A percentile compares a stretch with the other conserved stretches of the same genome.
These are phyloP conservation scores for Hondaea fermentalgiana DNA, from an alignment of 108 stramenopile genomes.

Conservation along the genomic window DNA sequence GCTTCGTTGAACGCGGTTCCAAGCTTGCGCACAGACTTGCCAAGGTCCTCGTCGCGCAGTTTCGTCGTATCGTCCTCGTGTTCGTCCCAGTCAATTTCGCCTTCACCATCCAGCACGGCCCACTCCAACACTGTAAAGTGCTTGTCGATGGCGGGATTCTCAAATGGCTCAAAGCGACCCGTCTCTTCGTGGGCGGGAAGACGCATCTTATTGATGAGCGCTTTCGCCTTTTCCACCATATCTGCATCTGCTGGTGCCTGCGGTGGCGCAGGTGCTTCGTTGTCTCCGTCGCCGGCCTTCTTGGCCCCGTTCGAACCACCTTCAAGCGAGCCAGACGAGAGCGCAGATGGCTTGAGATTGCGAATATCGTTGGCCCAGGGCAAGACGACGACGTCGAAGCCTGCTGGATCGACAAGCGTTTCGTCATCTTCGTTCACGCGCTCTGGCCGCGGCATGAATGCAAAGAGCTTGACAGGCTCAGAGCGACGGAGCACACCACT, in stretches of 20 bases:
- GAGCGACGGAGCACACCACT: background rate
- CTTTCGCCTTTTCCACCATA: background rate
- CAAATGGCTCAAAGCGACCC: background rate
- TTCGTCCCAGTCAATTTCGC: background rate
- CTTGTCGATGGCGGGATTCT: background rate
- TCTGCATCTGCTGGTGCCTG: background rate
- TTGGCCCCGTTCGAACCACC: background rate
- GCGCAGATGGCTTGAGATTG: background rate
- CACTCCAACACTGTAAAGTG: background rate
- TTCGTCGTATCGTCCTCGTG: background rate
- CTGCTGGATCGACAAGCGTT: background rate
- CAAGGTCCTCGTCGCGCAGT: background rate
- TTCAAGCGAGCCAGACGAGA: background rate
- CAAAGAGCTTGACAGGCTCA: background rate
- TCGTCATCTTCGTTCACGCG: background rate
- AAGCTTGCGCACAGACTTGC: background rate
- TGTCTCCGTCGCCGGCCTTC: background rate
- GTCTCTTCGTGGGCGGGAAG: background rate
- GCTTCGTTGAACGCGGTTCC: background rate
- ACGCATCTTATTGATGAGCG: background rate
- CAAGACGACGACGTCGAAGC: background rate
- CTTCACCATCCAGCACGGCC: background rate
- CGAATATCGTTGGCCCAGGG: slow-evolving; percentile 15
- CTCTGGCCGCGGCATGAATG: background rate
- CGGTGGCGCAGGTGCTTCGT: background rate